phyloP scores from a whole-genome alignment of 768 basidiomycete species.

The Collybia sp. region DNA sequence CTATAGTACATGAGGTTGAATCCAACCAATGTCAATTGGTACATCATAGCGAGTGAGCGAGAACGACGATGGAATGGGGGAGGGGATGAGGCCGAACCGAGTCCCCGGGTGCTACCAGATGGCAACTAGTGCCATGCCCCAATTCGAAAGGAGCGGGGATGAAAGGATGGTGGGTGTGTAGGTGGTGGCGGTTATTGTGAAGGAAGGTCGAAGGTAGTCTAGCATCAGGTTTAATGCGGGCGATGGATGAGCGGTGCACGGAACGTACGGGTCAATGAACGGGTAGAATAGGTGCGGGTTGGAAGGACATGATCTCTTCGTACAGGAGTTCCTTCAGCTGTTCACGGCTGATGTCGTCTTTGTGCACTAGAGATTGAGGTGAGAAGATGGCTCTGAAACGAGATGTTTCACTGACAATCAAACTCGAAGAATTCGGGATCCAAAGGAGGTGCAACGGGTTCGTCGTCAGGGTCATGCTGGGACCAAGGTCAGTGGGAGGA shows the following conservation, averaged over 20 bases:
- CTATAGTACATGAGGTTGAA: too few species aligned
- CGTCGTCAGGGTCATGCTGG: constrained; percentile 94
- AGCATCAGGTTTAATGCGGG: constrained; percentile 1
- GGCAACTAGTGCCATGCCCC: too few species aligned
- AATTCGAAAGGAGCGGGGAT: too few species aligned
- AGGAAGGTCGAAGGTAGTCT: too few species aligned
- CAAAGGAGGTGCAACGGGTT: constrained; percentile 93
- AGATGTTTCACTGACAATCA: constrained; percentile 56
- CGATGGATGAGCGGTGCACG: background rate
- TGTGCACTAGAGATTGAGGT: constrained; percentile 58
- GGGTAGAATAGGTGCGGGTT: constrained; percentile 46
- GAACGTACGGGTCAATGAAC: constrained; percentile 24
- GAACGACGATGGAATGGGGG: too few species aligned
- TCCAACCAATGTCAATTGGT: too few species aligned
- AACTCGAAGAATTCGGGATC: constrained; percentile 97
- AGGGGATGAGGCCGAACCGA: too few species aligned
- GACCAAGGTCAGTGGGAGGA: constrained; percentile 1
- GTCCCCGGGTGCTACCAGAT: too few species aligned
- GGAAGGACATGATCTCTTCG: constrained; percentile 92
- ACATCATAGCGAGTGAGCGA: too few species aligned
- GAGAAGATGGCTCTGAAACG: constrained; percentile 1
- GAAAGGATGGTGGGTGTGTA: too few species aligned
- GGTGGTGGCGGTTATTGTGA: too few species aligned
- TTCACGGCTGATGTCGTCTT: constrained; percentile 93
- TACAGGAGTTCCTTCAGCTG: constrained; percentile 93